A percentile compares a stretch with the other conserved stretches of the same genome.
These are phyloP conservation scores for Exophiala aquamarina DNA, from an alignment of 2,329 filamentous ascomycete genomes.

Conservation along the genomic window DNA sequence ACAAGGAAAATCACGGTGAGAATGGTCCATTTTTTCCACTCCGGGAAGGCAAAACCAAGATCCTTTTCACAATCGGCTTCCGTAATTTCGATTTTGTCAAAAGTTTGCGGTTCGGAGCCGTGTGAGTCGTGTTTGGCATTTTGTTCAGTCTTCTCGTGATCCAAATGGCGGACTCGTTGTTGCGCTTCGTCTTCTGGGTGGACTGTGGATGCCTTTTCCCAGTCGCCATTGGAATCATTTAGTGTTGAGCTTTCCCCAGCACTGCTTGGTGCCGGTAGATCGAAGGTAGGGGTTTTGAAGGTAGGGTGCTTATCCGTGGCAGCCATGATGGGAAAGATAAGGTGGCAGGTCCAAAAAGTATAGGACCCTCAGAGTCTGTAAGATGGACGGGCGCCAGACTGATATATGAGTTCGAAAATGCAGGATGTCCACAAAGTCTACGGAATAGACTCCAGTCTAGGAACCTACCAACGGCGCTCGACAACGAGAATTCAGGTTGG, in stretches of 20 bases:
- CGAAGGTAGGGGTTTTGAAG: neutral
- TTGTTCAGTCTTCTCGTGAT: neutral
- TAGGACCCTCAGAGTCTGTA: neutral
- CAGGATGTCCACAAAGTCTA: too few relatives aligned
- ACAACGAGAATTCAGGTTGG: too few relatives aligned
- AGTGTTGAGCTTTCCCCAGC: neutral
- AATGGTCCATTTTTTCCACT: constrained; percentile 69
- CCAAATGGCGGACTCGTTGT: neutral
- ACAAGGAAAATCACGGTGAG: constrained; percentile 72
- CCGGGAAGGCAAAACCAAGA: constrained; percentile 60
- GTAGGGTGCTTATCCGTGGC: constrained; percentile 1
- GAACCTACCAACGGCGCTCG: too few relatives aligned
- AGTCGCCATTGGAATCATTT: constrained; percentile 16
- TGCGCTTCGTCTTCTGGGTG: constrained; percentile 7
- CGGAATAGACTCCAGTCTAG: too few relatives aligned
- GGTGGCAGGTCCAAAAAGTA: neutral
- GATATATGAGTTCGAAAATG: too few relatives aligned
- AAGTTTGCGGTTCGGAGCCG: constrained; percentile 12
- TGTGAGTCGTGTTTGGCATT: constrained; percentile 1
- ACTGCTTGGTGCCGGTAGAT: neutral
- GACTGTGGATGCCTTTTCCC: constrained; percentile 22
- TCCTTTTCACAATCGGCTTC: constrained; percentile 65
- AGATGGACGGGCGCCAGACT: neutral
- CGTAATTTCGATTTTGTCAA: constrained; percentile 41
- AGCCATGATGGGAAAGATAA: constrained; percentile 5